Evolutionary conservation across 2,329 filamentous ascomycete genomes (phyloP).

Genomic region (Colletotrichum incanum): DNA sequence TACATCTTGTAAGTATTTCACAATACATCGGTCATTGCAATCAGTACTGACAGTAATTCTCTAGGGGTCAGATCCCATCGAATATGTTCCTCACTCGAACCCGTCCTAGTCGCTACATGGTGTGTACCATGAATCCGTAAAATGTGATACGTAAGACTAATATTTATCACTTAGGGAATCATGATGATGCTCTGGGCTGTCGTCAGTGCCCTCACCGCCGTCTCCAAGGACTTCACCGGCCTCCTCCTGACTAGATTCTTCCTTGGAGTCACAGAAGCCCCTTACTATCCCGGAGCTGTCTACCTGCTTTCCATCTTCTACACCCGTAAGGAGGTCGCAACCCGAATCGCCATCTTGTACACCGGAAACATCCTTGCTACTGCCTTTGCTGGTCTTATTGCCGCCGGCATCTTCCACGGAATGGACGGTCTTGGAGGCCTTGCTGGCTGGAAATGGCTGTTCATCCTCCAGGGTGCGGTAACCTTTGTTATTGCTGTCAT

Average conservation of each 20-base stretch:
- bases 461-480: slow-evolving; percentile 58
- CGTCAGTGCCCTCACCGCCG: slow-evolving; percentile 50
- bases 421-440: slow-evolving; percentile 61
- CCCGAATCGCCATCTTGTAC: slow-evolving; percentile 72
- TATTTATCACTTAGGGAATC: slow-evolving; percentile 11
- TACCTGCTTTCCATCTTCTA: slow-evolving; percentile 76
- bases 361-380: slow-evolving; percentile 77
- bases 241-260: slow-evolving; percentile 55
- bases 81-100: slow-evolving; percentile 45
- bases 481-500: slow-evolving; percentile 49
- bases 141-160: neutral
- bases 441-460: slow-evolving; percentile 60
- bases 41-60: neutral
- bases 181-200: slow-evolving; percentile 45
- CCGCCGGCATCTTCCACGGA: slow-evolving; percentile 73
- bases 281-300: slow-evolving; percentile 50
- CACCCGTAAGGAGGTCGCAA: slow-evolving; percentile 74
- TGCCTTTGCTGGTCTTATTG: slow-evolving; percentile 77
- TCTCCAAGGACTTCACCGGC: slow-evolving; percentile 51
- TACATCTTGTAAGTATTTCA: slow-evolving; percentile 42
- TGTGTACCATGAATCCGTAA: neutral
- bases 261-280: slow-evolving; percentile 55
- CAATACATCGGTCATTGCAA: rapidly evolving
- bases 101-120: slow-evolving; percentile 44
- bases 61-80: slow-evolving; percentile 41